Conservation (phyloP, 2,329 filamentous ascomycete species). For the Colletotrichum navitas region DNA sequence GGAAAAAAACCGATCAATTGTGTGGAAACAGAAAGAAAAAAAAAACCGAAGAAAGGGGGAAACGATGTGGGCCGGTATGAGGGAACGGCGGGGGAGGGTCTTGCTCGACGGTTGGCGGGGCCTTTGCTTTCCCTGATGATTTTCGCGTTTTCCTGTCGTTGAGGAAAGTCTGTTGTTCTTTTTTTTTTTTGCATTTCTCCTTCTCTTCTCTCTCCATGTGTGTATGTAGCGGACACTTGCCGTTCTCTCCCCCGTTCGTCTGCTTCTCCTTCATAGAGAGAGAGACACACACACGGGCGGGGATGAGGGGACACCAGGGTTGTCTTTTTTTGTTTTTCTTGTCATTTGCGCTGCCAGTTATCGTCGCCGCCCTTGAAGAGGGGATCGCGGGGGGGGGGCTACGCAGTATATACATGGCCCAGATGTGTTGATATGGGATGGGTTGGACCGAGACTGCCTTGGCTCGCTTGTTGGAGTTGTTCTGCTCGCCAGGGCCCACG, state of each 20-base stretch:
- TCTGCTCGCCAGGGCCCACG: neutral
- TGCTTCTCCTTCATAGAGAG: neutral
- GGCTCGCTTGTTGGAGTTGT: neutral
- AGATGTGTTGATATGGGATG: conserved; percentile 10
- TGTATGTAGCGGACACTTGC: conserved; percentile 30
- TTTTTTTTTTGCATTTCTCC: neutral
- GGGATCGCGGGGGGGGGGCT: neutral
- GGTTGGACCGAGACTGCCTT: neutral
- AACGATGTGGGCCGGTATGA: neutral
- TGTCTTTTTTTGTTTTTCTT: neutral
- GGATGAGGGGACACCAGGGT: neutral
- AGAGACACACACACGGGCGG: neutral
- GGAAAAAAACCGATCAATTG: conserved; percentile 27
- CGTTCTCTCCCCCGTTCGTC: neutral
- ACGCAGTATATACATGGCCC: neutral
- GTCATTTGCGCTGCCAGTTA: conserved; percentile 1
- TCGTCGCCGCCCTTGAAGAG: neutral
- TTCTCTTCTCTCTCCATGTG: conserved; percentile 23
- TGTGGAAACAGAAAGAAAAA: conserved; percentile 22
- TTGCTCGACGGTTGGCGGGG: neutral
- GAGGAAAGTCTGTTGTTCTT: conserved; percentile 1
- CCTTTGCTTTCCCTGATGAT: conserved; percentile 3
- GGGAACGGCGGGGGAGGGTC: conserved; percentile 3
- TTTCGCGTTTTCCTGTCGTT: conserved; percentile 20
- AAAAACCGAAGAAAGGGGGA: neutral